A percentile compares a stretch with the other conserved stretches of the same genome.
Evolutionary conservation across 75 land plant species (phyloP).

Genomic region (Pinus tabuliformis): DNA sequence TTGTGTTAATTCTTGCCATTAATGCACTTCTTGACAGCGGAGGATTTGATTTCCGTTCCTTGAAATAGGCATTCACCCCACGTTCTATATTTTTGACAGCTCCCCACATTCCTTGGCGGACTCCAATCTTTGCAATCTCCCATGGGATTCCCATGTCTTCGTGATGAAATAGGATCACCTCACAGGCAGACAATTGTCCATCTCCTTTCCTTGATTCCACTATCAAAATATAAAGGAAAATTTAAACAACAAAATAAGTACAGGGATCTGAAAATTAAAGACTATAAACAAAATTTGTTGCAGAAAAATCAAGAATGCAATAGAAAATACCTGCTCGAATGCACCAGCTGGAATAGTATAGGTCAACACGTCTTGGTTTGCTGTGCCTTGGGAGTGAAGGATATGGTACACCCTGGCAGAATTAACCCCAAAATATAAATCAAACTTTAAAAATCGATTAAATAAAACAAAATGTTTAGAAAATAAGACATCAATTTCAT

Average conservation of each 20-base stretch:
- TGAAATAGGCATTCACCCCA: slow-evolving; percentile 72
- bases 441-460: neutral
- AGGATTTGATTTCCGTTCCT: slow-evolving; percentile 37
- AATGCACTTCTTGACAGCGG: slow-evolving; percentile 56
- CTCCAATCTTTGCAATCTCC: slow-evolving; percentile 86
- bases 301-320: neutral
- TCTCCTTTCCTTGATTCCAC: slow-evolving; percentile 88
- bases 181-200: slow-evolving; percentile 87
- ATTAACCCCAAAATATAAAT: neutral
- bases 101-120: slow-evolving; percentile 99
- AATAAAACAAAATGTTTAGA: neutral
- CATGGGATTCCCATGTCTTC: slow-evolving; percentile 99
- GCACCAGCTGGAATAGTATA: slow-evolving; percentile 87
- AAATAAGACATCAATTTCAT: neutral
- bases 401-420: slow-evolving; percentile 70
- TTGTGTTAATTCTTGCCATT: slow-evolving; percentile 66
- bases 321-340: slow-evolving; percentile 69
- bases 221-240: slow-evolving; percentile 17
- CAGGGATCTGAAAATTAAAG: slow-evolving; percentile 8
- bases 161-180: slow-evolving; percentile 82
- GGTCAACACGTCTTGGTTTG: slow-evolving; percentile 87
- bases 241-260: neutral
- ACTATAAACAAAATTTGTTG: slow-evolving; percentile 10
- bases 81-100: slow-evolving; percentile 86
- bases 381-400: slow-evolving; percentile 50